Evolutionary conservation across 2,329 filamentous ascomycete genomes (phyloP).

Genomic region (Harringtonia lauricola): DNA sequence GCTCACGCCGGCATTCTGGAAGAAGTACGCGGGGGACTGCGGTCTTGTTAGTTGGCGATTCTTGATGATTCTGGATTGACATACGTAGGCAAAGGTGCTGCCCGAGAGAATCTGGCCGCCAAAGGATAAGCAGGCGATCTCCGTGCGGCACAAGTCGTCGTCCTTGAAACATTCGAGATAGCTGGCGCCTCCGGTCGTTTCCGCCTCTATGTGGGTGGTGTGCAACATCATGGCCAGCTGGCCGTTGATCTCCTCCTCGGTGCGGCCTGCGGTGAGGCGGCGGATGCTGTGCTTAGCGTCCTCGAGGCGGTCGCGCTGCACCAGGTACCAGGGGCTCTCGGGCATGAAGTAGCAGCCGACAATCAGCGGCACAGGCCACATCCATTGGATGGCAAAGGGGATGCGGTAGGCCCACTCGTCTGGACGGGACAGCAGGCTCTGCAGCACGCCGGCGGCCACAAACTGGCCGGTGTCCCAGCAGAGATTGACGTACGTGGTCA

Average conservation of each 20-base stretch:
- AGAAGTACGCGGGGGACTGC: slow-evolving; percentile 53
- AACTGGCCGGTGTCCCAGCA: slow-evolving; percentile 68
- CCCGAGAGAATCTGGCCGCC: slow-evolving; percentile 53
- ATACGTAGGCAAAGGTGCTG: slow-evolving; percentile 51
- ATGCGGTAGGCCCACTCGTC: slow-evolving; percentile 55
- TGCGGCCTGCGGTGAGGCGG: slow-evolving; percentile 56
- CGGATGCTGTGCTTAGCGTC: slow-evolving; percentile 57
- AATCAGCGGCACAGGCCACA: slow-evolving; percentile 60
- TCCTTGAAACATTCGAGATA: slow-evolving; percentile 82
- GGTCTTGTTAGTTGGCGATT: too few species aligned
- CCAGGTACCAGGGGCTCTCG: slow-evolving; percentile 67
- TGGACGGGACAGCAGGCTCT: slow-evolving; percentile 50
- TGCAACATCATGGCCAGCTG: slow-evolving; percentile 89
- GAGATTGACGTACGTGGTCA: slow-evolving; percentile 67
- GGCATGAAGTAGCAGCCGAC: slow-evolving; percentile 58
- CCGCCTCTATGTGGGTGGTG: slow-evolving; percentile 69
- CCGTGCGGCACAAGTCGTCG: slow-evolving; percentile 65
- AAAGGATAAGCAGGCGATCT: slow-evolving; percentile 54
- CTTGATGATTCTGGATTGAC: slow-evolving; percentile 31
- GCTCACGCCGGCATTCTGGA: slow-evolving; percentile 43
- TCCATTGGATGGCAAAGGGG: slow-evolving; percentile 63
- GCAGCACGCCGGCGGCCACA: slow-evolving; percentile 64
- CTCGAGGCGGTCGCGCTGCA: slow-evolving; percentile 50
- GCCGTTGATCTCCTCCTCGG: slow-evolving; percentile 69
- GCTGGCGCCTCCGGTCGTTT: slow-evolving; percentile 53